Evolutionary conservation across 2,329 filamentous ascomycete species (phyloP), one percentile per base, ranked within the genome.

Genomic region (Clarireedia homoeocarpa): DNA sequence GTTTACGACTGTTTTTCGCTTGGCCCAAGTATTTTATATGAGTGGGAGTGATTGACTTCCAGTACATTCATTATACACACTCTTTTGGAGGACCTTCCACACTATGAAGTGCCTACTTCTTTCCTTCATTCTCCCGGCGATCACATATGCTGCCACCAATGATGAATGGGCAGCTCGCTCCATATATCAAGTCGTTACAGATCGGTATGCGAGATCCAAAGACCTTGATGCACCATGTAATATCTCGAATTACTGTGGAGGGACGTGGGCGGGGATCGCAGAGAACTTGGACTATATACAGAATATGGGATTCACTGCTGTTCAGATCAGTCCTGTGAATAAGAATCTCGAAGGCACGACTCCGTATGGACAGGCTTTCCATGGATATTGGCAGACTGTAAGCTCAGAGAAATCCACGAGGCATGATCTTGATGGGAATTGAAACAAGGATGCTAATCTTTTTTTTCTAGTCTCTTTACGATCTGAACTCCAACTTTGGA

Each of bases 401-500:
- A 9, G 51, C 48, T 40, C 17, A 14, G 38, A 40, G 38, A 6
- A 40, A 10, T 14, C 9, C 38, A 40, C 27, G 27, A 30, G 9
- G 10, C 6, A 30, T 34, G 50, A 6, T 7, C 7, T 34, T 27
- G 17, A 20, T 6, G 15, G 15, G 24, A 5, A 1, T 3, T 15
- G 17, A 48, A 6, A 48, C 27, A 44, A 1, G 24, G 6, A 73
- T 73, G 72, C 68, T 71, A 46, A 30, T 30, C 67, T 74, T 55
- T 55, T 67, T 75, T 51, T 57, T 75, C 20, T 74, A 74, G 56
- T 67, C 75, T 51, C 59, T 75, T 17, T 74, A 77, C 57, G 59
- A 70, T 15, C 67, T 87, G 54, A 85, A 88, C 63, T 59, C 74
- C 2, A 74, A 81, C 56, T 83, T 81, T 59, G 84, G 84, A 26